phyloP scores from a whole-genome alignment of 331 rosid genomes.

The Telfairia occidentalis region DNA sequence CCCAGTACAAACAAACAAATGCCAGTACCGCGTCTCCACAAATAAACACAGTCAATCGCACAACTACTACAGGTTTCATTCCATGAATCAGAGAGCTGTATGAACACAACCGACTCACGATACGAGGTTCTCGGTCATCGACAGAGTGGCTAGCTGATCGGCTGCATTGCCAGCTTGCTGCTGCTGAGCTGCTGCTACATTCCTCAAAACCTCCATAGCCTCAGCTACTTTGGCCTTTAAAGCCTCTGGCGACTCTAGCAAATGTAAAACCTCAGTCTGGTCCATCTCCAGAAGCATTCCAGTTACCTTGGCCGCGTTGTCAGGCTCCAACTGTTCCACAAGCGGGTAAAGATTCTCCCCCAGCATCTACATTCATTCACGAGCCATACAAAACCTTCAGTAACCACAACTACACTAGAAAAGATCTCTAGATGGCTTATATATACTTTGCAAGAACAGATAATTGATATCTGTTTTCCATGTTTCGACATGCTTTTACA shows the following conservation, averaged over 20 bases:
- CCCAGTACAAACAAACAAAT: slow-evolving; percentile 2
- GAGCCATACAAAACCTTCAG: background rate
- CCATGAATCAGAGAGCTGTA: background rate
- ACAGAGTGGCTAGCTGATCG: slow-evolving; percentile 24
- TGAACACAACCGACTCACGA: slow-evolving; percentile 5
- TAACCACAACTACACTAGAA: background rate
- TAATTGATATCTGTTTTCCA: background rate
- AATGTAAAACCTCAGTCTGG: slow-evolving; percentile 34
- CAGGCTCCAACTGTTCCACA: slow-evolving; percentile 32
- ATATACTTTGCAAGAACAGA: background rate
- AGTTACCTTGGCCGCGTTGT: slow-evolving; percentile 33
- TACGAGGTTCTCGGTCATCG: slow-evolving; percentile 21
- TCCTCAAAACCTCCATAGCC: slow-evolving; percentile 36
- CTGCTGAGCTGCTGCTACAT: slow-evolving; percentile 24
- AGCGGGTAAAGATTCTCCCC: slow-evolving; percentile 38
- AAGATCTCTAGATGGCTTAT: background rate
- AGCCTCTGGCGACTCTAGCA: slow-evolving; percentile 36
- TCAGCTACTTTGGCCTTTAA: slow-evolving; percentile 29
- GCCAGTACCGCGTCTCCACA: background rate
- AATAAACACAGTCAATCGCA: background rate
- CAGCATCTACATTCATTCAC: slow-evolving; percentile 20
- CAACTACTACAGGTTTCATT: background rate
- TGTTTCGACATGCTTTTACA: no score
- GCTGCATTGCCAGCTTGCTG: slow-evolving; percentile 21
- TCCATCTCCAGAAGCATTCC: slow-evolving; percentile 46